Base-by-base conservation (phyloP, 257 asterid species). In the Vinca minor region DNA sequence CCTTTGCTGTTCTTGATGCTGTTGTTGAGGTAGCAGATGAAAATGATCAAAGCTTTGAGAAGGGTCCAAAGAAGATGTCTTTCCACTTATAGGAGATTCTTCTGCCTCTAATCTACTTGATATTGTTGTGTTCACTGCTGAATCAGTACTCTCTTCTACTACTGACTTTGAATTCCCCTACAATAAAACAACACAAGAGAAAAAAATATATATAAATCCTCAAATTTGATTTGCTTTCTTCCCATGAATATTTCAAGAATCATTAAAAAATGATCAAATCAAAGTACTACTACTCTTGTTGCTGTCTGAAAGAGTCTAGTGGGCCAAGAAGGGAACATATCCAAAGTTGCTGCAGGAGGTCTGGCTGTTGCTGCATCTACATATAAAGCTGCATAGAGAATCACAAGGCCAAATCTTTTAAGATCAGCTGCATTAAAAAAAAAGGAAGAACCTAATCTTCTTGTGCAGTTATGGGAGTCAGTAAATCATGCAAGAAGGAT, bases 251-350 rank as follows among this genome's bases (percentile, higher is more conserved):
- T 15, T 53, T 38, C 52, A 65, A 65, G 70, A 66, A n/a, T 2
- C 7, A 34, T 34, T 2, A 2, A 34, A 2, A 34, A 7, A 34
- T 2, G 38, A 34, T 3, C 3, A 7, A 34, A 7, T 3, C 7
- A 34, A 34, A 34, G 38, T 34, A 34, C 38, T 34, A n/a, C n/a
- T 85, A n/a, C 96, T 67, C 75, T 77, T 44, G 76, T 76, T 70
- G 85, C n/a, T n/a, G n/a, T 78, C 39, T 75, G 82, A 54, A 87
- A 88, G 79, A 85, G 84, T 78, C 87, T 89, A 74, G 85, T 76
- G 71, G 98, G 94, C 95, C 94, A 80, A 76, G 96, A 89, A 64
- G 96, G 97, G 88, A 93, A 93, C 91, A 89, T 89, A 53, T 93
- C 94, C 86, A 89, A 91, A 66, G 94, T 87, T 70, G 97, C 88